These are phyloP conservation scores for Chaetothyriales sp. DNA, from an alignment of 2,329 filamentous ascomycete genomes.

Conservation along the genomic window DNA sequence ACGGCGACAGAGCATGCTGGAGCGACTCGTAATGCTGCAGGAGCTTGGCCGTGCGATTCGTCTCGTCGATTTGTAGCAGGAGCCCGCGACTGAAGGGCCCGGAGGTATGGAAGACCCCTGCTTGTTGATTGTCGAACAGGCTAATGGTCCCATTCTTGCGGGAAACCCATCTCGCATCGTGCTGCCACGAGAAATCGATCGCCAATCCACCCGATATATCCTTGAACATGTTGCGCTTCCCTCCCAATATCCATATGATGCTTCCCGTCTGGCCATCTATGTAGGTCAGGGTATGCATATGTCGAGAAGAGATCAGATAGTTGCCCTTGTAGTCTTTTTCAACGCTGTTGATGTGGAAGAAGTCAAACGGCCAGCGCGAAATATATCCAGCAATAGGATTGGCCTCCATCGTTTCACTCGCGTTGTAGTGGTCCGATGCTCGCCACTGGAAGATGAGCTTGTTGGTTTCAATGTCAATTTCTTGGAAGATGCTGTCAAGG, in stretches of 20 bases:
- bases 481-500: conserved; percentile 31
- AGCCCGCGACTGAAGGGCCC: conserved; percentile 31
- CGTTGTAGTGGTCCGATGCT: conserved; percentile 31
- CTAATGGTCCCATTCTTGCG: conserved; percentile 22
- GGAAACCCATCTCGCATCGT: conserved; percentile 35
- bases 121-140: conserved; percentile 28
- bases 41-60: conserved; percentile 32
- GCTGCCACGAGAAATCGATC: conserved; percentile 39
- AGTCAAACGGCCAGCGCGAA: conserved; percentile 32
- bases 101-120: conserved; percentile 12
- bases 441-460: conserved; percentile 35
- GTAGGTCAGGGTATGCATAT: conserved; percentile 30
- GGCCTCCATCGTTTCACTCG: conserved; percentile 12
- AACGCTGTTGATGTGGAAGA: conserved; percentile 43
- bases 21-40: conserved; percentile 29
- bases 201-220: conserved; percentile 30
- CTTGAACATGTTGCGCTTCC: conserved; percentile 30
- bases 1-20: conserved; percentile 24
- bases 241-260: conserved; percentile 40
- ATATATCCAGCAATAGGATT: conserved; percentile 10
- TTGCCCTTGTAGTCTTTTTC: conserved; percentile 36
- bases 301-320: conserved; percentile 32
- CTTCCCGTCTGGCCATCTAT: conserved; percentile 27
- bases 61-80: conserved; percentile 27
- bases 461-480: conserved; percentile 33